Evolutionary conservation across 352 stramenopile species (phyloP).

Genomic region (Aphanomyces astaci): DNA sequence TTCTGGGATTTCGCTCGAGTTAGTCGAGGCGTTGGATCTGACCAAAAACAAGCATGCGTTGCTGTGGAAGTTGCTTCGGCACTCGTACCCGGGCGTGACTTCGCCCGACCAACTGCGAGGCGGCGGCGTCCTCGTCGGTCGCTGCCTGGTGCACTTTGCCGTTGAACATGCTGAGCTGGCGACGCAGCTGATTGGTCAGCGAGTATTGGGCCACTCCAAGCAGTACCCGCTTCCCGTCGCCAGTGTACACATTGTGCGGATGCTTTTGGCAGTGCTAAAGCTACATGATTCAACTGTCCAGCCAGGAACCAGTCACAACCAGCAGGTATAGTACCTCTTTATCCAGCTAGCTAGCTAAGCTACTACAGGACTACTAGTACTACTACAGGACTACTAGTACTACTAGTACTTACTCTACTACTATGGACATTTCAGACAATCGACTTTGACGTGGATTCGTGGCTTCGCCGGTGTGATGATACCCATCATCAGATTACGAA

Average conservation of each 20-base stretch:
- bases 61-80: neutral
- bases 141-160: conserved; percentile 10
- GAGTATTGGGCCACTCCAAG: neutral
- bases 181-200: conserved; percentile 17
- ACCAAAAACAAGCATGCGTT: neutral
- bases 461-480: conserved; percentile 7
- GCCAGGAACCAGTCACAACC: no score
- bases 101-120: conserved; percentile 6
- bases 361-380: no score
- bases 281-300: neutral
- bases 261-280: conserved; percentile 8
- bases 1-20: neutral
- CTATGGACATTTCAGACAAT: no score
- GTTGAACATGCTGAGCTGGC: conserved; percentile 19
- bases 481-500: no score
- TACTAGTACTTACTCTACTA: no score
- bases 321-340: no score
- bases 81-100: neutral
- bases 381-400: no score
- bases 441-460: conserved; percentile 7
- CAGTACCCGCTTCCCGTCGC: conserved; percentile 15
- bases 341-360: no score
- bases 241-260: conserved; percentile 16
- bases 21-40: neutral
- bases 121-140: neutral